phyloP scores from a whole-genome alignment of 2,329 filamentous ascomycete species.

The Epichloe sp. region DNA sequence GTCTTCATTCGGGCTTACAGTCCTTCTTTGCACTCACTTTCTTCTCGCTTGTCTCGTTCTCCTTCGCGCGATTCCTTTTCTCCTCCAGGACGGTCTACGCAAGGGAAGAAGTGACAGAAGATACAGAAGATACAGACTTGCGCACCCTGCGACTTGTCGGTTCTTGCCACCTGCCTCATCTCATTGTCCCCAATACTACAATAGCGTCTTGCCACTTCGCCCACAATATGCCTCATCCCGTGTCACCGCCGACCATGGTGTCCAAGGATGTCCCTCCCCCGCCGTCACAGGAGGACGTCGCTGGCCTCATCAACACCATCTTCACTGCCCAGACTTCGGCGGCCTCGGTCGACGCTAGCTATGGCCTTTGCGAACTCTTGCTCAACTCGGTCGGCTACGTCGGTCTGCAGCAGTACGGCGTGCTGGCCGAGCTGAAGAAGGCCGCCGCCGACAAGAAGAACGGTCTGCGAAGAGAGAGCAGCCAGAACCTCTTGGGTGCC shows the following conservation, averaged over 20 bases:
- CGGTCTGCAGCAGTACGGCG: slow-evolving; percentile 39
- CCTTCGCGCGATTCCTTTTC: too few species aligned
- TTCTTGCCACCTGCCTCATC: background rate
- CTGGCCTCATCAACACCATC: slow-evolving; percentile 50
- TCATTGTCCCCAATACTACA: background rate
- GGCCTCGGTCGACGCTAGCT: slow-evolving; percentile 52
- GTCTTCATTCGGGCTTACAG: background rate
- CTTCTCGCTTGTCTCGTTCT: too few species aligned
- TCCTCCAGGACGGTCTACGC: too few species aligned
- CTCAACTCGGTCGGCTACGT: slow-evolving; percentile 39
- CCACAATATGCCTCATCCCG: slow-evolving; percentile 36
- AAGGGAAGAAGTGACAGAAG: too few species aligned
- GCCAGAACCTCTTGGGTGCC: slow-evolving; percentile 89
- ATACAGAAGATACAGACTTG: too few species aligned
- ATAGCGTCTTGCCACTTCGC: background rate
- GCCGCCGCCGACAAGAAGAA: slow-evolving; percentile 91
- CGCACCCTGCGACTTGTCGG: too few species aligned
- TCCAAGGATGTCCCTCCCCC: slow-evolving; percentile 37
- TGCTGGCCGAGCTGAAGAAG: slow-evolving; percentile 48
- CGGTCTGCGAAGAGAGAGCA: slow-evolving; percentile 69
- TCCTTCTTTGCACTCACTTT: background rate
- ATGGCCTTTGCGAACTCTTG: slow-evolving; percentile 46
- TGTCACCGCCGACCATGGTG: slow-evolving; percentile 36
- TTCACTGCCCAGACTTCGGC: slow-evolving; percentile 58
- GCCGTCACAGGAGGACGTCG: slow-evolving; percentile 53